Evolutionary conservation across 495 filamentous ascomycete species (phyloP), one percentile per base, ranked within the genome.

Genomic region (Halenospora varia): DNA sequence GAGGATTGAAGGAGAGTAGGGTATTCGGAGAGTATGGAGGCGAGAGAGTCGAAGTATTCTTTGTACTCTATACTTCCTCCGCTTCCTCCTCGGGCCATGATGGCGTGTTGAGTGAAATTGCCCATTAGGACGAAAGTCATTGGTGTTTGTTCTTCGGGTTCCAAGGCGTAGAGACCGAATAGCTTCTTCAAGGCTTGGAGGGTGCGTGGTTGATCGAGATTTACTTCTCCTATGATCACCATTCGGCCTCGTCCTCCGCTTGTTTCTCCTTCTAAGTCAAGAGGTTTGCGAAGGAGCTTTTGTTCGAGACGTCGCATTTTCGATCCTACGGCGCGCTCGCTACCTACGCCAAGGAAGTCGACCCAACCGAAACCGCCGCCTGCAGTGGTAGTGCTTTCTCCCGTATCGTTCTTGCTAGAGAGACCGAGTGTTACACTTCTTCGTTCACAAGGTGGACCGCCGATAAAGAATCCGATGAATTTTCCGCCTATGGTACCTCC

Each of bases 341-440:
- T 93, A 8, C 94, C 94, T 1, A 92, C 82, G 19, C 95, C 94
- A 0, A 96, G 72, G 68, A 97, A 97, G 66, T 99, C 95, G 9
- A 96, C 87, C 89, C 96, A 97, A 10, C 94, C 95, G 66, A 97
- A 96, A 0, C 89, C 92, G 52, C 83, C 85, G 18, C 88, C 88
- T 57, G 86, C 82, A 17, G 82, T 85, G 13, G 68, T 51, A 40
- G 72, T 75, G 20, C 75, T 64, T 22, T 74, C 72, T 29, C 76
- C 79, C n/a, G n/a, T n/a, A n/a, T n/a, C n/a, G 35, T 77, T 82
- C 25, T 69, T 62, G 2, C 73, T 71, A 51, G 71, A 81, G 25
- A 89, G 80, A 24, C 94, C 93, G 15, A 96, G 75, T 2, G 88
- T 92, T 20, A 82, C 81, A 39, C 86, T 81, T 35, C 94, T 82